Base-by-base conservation (phyloP, 202 grass and related monocot species). In the Brachypodium distachyon region DNA sequence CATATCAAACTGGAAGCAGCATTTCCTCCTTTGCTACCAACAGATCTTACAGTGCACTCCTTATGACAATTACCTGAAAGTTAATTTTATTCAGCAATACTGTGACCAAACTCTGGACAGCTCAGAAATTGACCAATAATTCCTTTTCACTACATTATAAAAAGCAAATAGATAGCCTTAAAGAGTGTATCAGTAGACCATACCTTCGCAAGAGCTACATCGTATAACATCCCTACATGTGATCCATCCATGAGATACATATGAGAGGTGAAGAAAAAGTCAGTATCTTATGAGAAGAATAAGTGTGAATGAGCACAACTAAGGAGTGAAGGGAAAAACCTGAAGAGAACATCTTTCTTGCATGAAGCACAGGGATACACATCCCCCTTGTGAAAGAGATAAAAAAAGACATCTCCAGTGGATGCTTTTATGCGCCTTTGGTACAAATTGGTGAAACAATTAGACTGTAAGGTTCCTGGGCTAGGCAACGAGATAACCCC, bases 171-270 rank as follows among this genome's bases (percentile, higher is more conserved):
- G 5, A 76, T 16, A 0, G 18, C 50, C 13, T 70, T 65, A 52
- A 65, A 32, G 43, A 31, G 50, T 22, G 29, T 72, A 51, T 39
- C 29, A 75, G 43, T 33, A 79, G 65, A 55, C 3, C 66, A 74
- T 87, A 99, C 96, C 96, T 95, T 99, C 80, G 85, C 96, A 99
- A 81, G 81, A 72, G 74, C 27, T 81, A 68, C 96, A 99, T 89
- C 63, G 87, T 44, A 92, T 75, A 28, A 89, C 52, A 85, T 90
- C 80, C 85, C 96, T 99, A 58, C 74, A 88, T 69, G 29, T 42
- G 44, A 89, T 89, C 67, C 48, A 56, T 70, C 36, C 4, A 81
- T 76, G 77, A 79, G 51, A 31, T 60, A 61, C 33, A 86, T 31
- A 72, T 69, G 29, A 61, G 41, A 32, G 72, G 14, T 74, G 67